phyloP scores from a whole-genome alignment of 2,329 filamentous ascomycete species.

The Xylaria sp. region DNA sequence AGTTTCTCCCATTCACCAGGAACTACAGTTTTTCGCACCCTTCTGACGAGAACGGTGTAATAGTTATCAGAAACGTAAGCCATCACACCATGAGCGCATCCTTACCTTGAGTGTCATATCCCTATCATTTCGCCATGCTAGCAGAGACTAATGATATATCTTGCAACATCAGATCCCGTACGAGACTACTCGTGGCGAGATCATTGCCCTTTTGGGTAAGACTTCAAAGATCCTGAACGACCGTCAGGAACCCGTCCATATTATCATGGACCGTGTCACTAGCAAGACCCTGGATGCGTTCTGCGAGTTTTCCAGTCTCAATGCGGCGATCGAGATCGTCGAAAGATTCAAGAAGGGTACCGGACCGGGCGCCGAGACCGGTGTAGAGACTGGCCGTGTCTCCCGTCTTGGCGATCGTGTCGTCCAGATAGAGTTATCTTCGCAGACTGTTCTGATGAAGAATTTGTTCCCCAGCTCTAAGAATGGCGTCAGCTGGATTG shows the following conservation, averaged over 20 bases:
- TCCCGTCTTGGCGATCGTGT: constrained; percentile 67
- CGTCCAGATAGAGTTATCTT: constrained; percentile 67
- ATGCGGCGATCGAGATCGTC: constrained; percentile 59
- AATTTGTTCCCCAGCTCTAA: constrained; percentile 69
- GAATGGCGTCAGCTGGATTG: constrained; percentile 65
- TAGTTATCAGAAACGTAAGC: constrained; percentile 64
- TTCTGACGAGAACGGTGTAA: constrained; percentile 52
- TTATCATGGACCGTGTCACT: constrained; percentile 60
- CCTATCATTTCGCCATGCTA: no score
- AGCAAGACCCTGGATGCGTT: constrained; percentile 60
- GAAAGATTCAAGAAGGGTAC: constrained; percentile 40
- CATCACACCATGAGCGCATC: no score
- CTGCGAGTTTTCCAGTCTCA: constrained; percentile 57
- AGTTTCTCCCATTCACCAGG: constrained; percentile 31
- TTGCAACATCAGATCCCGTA: constrained; percentile 55
- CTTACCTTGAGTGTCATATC: not conserved
- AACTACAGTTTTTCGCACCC: constrained; percentile 2
- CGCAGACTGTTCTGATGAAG: constrained; percentile 67
- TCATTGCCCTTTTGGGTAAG: constrained; percentile 59
- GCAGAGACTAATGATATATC: constrained; percentile 12
- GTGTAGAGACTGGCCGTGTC: constrained; percentile 48
- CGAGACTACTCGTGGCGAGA: constrained; percentile 53
- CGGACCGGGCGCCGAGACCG: constrained; percentile 38
- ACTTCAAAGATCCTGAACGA: constrained; percentile 56
- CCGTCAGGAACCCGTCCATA: constrained; percentile 57